Conservation (phyloP, 768 basidiomycete genomes). For the Hypholoma fasciculare region DNA sequence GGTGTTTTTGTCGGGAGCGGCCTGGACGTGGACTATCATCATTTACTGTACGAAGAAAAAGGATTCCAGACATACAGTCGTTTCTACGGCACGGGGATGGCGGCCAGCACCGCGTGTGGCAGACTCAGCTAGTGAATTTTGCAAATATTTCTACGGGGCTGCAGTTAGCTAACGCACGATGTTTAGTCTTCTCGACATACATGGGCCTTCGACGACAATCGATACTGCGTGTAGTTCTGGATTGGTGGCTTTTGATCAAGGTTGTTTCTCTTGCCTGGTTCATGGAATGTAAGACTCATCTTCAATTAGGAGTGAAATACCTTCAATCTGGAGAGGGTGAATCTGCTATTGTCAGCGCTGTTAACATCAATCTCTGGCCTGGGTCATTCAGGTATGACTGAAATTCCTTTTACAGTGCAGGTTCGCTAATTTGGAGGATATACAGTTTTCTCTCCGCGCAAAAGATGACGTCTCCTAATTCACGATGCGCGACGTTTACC, state of each 20-base stretch:
- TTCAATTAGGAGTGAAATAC: constrained; percentile 24
- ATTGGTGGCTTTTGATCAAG: constrained; percentile 28
- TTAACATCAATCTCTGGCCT: constrained; percentile 26
- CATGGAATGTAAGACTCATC: background rate
- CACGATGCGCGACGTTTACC: constrained; percentile 33
- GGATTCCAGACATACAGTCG: constrained; percentile 25
- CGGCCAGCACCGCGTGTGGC: constrained; percentile 25
- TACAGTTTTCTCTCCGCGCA: constrained; percentile 30
- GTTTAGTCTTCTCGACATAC: constrained; percentile 26
- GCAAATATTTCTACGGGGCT: background rate
- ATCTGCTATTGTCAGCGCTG: constrained; percentile 26
- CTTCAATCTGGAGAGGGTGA: constrained; percentile 25
- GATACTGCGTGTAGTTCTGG: constrained; percentile 31
- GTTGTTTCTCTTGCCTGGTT: constrained; percentile 9
- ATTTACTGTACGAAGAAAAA: constrained; percentile 19
- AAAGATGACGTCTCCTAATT: constrained; percentile 30
- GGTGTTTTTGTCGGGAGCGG: constrained; percentile 26
- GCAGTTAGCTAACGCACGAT: background rate
- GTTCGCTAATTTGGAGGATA: background rate
- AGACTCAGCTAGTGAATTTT: constrained; percentile 31
- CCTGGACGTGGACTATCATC: constrained; percentile 24
- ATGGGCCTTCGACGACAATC: constrained; percentile 26
- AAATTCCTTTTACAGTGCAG: background rate
- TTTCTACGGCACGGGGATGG: constrained; percentile 27
- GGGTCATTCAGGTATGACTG: constrained; percentile 22